Percentiles rank a stretch among this genome's conserved stretches.
Conservation (phyloP, 2,329 filamentous ascomycete species). For the Penicillium sp. region DNA sequence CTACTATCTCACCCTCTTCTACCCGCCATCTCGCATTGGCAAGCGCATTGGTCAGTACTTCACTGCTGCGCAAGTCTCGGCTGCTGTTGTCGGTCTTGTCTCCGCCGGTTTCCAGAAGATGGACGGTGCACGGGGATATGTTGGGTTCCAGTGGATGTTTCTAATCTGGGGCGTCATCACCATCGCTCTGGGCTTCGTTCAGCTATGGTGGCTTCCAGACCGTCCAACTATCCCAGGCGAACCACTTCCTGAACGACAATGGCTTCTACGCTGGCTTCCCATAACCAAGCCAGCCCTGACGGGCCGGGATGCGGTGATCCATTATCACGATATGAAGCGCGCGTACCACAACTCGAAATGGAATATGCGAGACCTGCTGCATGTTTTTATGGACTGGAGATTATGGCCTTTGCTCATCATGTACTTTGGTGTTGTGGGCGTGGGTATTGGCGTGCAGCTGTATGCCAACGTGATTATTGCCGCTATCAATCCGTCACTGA, state of each 20-base stretch:
- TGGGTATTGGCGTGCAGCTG: conserved; percentile 82
- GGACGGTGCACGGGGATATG: conserved; percentile 69
- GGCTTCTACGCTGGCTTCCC: conserved; percentile 61
- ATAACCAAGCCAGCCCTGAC: conserved; percentile 63
- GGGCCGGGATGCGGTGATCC: conserved; percentile 71
- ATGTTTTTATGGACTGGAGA: conserved; percentile 76
- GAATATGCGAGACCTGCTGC: conserved; percentile 63
- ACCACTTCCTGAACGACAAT: conserved; percentile 13
- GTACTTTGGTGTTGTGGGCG: conserved; percentile 93
- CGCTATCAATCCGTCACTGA: conserved; percentile 68
- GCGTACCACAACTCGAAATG: conserved; percentile 74
- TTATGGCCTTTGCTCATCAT: conserved; percentile 81
- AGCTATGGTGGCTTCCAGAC: conserved; percentile 90
- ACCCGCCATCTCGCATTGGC: conserved; percentile 77
- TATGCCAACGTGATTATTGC: conserved; percentile 84
- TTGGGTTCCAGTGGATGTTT: conserved; percentile 70
- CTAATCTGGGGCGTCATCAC: conserved; percentile 75
- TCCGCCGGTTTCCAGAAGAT: conserved; percentile 89
- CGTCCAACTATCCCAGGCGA: conserved; percentile 64
- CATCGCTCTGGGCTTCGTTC: conserved; percentile 62
- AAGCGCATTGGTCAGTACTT: conserved; percentile 88
- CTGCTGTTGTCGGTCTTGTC: conserved; percentile 80
- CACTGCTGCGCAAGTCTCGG: conserved; percentile 81
- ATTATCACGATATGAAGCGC: conserved; percentile 75
- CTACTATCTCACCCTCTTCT: conserved; percentile 87